Percentiles rank a stretch among this genome's conserved stretches.
These are phyloP conservation scores for Aspergillus jensenii DNA, from an alignment of 2,329 filamentous ascomycete genomes.

Conservation along the genomic window DNA sequence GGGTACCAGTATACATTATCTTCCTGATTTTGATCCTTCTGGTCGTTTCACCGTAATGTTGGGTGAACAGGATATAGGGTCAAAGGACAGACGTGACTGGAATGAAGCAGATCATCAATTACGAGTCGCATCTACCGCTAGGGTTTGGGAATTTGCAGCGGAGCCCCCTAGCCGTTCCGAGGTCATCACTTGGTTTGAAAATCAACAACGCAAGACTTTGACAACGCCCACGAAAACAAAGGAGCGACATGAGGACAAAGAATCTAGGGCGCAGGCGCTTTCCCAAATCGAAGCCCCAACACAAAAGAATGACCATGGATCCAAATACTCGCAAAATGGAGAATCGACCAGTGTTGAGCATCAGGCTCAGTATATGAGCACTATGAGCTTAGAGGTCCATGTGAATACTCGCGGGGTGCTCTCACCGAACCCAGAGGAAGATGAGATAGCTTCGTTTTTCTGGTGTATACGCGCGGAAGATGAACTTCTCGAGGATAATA, in stretches of 20 bases:
- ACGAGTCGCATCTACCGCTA: slow-evolving; percentile 60
- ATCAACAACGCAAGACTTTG: slow-evolving; percentile 23
- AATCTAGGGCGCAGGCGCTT: slow-evolving; percentile 42
- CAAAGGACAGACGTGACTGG: slow-evolving; percentile 53
- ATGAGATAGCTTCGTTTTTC: slow-evolving; percentile 84
- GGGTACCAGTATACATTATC: slow-evolving; percentile 72
- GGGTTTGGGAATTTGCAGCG: slow-evolving; percentile 73
- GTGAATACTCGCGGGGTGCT: slow-evolving; percentile 80
- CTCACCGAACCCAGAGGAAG: slow-evolving; percentile 84
- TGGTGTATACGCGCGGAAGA: slow-evolving; percentile 85
- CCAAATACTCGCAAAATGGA: slow-evolving; percentile 79
- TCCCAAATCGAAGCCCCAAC: slow-evolving; percentile 91
- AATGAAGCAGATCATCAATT: slow-evolving; percentile 53
- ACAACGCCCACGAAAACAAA: slow-evolving; percentile 7
- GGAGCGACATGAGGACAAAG: slow-evolving; percentile 7
- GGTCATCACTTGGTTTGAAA: slow-evolving; percentile 67
- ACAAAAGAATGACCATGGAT: slow-evolving; percentile 75
- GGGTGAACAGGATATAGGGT: slow-evolving; percentile 51
- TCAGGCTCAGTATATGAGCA: slow-evolving; percentile 91
- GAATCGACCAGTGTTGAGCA: slow-evolving; percentile 75
- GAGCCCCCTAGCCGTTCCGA: slow-evolving; percentile 69
- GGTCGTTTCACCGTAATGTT: slow-evolving; percentile 57
- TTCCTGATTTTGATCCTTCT: slow-evolving; percentile 73
- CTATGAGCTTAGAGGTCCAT: slow-evolving; percentile 91
- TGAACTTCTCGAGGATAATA: slow-evolving; percentile 52